Evolutionary conservation across 1,139 yeast genomes (phyloP).

Genomic region (Hyphopichia khmerensis): DNA sequence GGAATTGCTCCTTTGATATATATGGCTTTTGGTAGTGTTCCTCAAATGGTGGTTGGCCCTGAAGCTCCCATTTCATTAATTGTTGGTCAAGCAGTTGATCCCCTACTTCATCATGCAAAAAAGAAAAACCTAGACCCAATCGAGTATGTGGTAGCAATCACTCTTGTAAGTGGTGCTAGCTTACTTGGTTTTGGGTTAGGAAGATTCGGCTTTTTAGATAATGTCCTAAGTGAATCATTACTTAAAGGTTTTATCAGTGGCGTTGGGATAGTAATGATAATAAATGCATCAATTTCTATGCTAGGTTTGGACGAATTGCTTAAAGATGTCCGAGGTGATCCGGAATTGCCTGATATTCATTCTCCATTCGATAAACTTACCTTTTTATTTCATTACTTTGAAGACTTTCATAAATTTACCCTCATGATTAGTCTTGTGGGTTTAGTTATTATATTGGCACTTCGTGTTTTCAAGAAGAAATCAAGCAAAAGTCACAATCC

Average conservation of each 20-base stretch:
- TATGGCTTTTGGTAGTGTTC: constrained; percentile 84
- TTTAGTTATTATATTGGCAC: constrained; percentile 40
- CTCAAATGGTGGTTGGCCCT: constrained; percentile 96
- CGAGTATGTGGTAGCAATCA: constrained; percentile 68
- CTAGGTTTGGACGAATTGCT: constrained; percentile 57
- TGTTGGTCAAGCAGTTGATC: constrained; percentile 89
- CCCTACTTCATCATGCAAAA: constrained; percentile 52
- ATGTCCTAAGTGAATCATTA: constrained; percentile 78
- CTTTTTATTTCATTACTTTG: constrained; percentile 46
- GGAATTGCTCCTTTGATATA: constrained; percentile 84
- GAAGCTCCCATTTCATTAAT: constrained; percentile 91
- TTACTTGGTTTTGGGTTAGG: constrained; percentile 76
- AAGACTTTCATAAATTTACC: constrained; percentile 52
- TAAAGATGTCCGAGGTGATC: constrained; percentile 31
- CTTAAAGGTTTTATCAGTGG: constrained; percentile 89
- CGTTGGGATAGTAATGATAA: constrained; percentile 87
- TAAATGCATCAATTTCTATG: constrained; percentile 72
- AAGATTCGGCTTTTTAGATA: constrained; percentile 85
- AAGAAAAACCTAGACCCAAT: constrained; percentile 50
- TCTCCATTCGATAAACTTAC: constrained; percentile 71
- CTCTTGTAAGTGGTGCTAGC: constrained; percentile 76
- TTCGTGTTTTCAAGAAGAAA: constrained; percentile 43
- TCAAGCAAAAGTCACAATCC: constrained; percentile 13
- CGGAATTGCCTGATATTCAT: constrained; percentile 56
- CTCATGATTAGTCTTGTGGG: constrained; percentile 50